Evolutionary conservation across 805 yeast genomes (phyloP), one percentile per base, ranked within the genome.

Genomic region (Blastobotrys attinorum): DNA sequence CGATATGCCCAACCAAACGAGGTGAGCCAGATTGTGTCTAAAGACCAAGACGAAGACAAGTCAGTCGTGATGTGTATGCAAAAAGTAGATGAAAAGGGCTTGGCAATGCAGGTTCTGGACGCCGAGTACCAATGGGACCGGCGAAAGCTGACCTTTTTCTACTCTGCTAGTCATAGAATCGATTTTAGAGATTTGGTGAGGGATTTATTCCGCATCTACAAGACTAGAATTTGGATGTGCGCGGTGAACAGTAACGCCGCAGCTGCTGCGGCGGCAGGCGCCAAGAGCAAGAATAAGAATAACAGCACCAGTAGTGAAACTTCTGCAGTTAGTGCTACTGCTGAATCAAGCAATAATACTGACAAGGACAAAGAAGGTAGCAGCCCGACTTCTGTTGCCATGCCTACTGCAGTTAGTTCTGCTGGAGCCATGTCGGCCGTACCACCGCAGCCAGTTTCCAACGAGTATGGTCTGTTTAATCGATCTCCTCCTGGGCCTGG

Each of bases 171-270:
- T 41, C 75, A 76, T 50, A 69, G 94, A 50, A 81, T 84, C 44
- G 94, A 84, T 60, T 83, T 83, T 60, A 67, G 92, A 48, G 88
- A 81, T 51, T 71, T 83, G 59, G 88, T 83, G 6, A 72, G 83
- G 37, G 92, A 83, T 50, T 66, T 83, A 45, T 83, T 83, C 64
- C 67, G 84, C 47, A 74, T 79, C 40, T 83, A 81, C 70, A 83
- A 83, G 64, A 83, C 90, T 3, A 69, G 92, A 51, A 83, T 83
- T 55, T 84, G 94, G 94, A 82, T 84, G 92, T 83, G 90, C 63
- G 86, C 87, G 3, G 83, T 78, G 29, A 55, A n/a, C n/a, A n/a
- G n/a, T n/a, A n/a, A n/a, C n/a, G n/a, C n/a, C n/a, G n/a, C n/a
- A n/a, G n/a, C n/a, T n/a, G n/a, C n/a, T n/a, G n/a, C n/a, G n/a